These are phyloP conservation scores for Mycena amicta DNA, from an alignment of 768 basidiomycete genomes.

Conservation along the genomic window DNA sequence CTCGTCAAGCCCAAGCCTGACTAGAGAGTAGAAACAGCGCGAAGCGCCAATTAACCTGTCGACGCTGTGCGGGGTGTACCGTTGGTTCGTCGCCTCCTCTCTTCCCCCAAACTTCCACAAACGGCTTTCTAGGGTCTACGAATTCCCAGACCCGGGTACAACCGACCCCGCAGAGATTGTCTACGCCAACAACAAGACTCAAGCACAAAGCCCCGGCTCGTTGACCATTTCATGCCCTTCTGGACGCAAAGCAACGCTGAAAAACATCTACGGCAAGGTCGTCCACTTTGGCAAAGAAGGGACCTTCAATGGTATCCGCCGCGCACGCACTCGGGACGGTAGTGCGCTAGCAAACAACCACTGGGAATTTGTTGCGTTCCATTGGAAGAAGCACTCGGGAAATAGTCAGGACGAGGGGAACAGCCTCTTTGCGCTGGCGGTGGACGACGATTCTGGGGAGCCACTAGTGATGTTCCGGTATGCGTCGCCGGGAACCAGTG, in stretches of 20 bases:
- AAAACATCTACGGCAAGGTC: slow-evolving; percentile 20
- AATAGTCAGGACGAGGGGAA: slow-evolving; percentile 17
- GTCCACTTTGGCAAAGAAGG: slow-evolving; percentile 20
- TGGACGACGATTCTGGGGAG: slow-evolving; percentile 12
- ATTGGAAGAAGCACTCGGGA: slow-evolving; percentile 19
- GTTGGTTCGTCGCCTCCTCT: slow-evolving; percentile 1
- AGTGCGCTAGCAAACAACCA: slow-evolving; percentile 11
- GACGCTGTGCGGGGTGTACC: slow-evolving; percentile 17
- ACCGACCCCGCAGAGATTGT: slow-evolving; percentile 1
- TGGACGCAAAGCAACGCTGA: slow-evolving; percentile 17
- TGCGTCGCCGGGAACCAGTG: slow-evolving; percentile 8
- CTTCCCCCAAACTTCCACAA: neutral
- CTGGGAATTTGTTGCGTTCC: slow-evolving; percentile 19
- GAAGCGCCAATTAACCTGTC: slow-evolving; percentile 10
- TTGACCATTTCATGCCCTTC: slow-evolving; percentile 18
- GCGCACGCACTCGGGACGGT: slow-evolving; percentile 16
- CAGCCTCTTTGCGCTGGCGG: slow-evolving; percentile 13
- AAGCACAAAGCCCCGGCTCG: slow-evolving; percentile 10
- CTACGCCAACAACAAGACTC: slow-evolving; percentile 1
- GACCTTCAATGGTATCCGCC: slow-evolving; percentile 17
- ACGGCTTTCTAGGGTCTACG: slow-evolving; percentile 6
- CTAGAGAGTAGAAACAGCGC: slow-evolving; percentile 18
- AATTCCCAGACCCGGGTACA: slow-evolving; percentile 21
- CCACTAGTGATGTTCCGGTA: slow-evolving; percentile 22
- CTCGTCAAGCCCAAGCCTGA: neutral